Percentiles rank a stretch among this genome's conserved stretches.
phyloP scores from a whole-genome alignment of 2,329 filamentous ascomycete genomes.

The Coniochaeta ligniaria region DNA sequence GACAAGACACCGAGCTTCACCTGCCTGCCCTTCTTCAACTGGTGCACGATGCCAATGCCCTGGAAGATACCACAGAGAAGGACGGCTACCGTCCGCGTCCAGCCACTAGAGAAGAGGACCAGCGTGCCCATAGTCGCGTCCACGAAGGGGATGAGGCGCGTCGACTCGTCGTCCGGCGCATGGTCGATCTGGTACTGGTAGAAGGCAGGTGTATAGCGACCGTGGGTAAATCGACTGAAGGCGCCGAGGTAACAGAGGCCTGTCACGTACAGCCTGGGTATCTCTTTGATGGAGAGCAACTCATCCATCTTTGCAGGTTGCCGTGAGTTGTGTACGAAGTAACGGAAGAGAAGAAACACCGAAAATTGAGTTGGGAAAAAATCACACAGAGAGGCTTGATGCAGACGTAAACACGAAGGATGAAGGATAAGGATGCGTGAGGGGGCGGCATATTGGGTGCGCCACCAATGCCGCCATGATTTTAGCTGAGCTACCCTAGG shows the following conservation, averaged over 20 bases:
- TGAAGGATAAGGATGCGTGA: no score
- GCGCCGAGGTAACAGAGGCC: conserved; percentile 9
- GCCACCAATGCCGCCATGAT: no score
- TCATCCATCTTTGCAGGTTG: not conserved
- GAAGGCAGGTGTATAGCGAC: conserved; percentile 14
- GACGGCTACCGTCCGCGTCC: conserved; percentile 1
- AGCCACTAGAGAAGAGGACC: not conserved
- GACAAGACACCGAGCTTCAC: not conserved
- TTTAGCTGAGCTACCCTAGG: no score
- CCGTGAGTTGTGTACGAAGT: not conserved
- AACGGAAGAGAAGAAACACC: not conserved
- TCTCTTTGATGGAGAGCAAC: not conserved
- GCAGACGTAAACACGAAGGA: no score
- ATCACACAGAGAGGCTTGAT: no score
- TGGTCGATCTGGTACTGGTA: conserved; percentile 16
- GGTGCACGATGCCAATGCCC: conserved; percentile 6
- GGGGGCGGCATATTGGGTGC: no score
- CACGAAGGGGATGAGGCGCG: conserved; percentile 10
- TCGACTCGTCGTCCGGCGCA: conserved; percentile 12
- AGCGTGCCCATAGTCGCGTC: conserved; percentile 10
- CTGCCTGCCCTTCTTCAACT: not conserved
- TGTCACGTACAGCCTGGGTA: not conserved
- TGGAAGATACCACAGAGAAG: conserved; percentile 8
- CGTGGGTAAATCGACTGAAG: conserved; percentile 15
- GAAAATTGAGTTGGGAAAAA: no score